Evolutionary conservation across 305 asterid genomes (phyloP), one percentile per base, ranked within the genome.

Genomic region (Fraxinus sp.): DNA sequence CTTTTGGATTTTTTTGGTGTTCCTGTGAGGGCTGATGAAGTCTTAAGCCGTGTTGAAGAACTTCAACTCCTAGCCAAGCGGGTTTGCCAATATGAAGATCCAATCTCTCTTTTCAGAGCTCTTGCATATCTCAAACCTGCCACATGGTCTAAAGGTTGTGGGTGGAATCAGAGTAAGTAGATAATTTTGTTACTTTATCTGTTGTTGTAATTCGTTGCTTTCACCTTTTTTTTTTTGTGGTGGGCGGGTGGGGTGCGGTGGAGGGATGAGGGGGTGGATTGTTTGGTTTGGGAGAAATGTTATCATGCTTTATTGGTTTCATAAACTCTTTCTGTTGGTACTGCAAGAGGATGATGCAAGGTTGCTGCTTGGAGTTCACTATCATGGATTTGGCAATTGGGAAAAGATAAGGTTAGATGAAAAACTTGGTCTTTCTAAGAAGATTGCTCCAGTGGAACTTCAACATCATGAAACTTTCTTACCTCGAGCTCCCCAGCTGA

Each of bases 131-230:
- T 93, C 82, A 97, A 94, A 86, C 98, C 98, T 79, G 94, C 98
- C 72, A 91, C 98, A 0, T 97, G 99, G 99, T 95, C 99, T 75
- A 97, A 95, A 89, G 99, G 99, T 41, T 97, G 99, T 93, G 98
- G 99, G 85, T 97, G 99, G 99, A 97, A 95, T 84, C 99, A 93
- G 87, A 97, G 99, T 97, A 92, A 91, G 98, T 91, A 35, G 81
- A 43, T 24, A 4, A 10, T 30, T 70, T 13, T 30, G 39, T 70
- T 70, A 26, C n/a, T 66, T 81, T 77, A 77, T 28, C 80, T 76
- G 24, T 75, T 73, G 18, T 75, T 71, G 14, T 46, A 41, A 57
- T 74, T 80, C 79, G 37, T 64, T 66, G 28, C n/a, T 64, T 55
- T 64, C 8, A 10, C 43, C 0, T 26, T 24, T 24, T 7, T 55